Evolutionary conservation across 208 protist genomes (phyloP), one percentile per base, ranked within the genome.

Genomic region (Porcisia hertigi): DNA sequence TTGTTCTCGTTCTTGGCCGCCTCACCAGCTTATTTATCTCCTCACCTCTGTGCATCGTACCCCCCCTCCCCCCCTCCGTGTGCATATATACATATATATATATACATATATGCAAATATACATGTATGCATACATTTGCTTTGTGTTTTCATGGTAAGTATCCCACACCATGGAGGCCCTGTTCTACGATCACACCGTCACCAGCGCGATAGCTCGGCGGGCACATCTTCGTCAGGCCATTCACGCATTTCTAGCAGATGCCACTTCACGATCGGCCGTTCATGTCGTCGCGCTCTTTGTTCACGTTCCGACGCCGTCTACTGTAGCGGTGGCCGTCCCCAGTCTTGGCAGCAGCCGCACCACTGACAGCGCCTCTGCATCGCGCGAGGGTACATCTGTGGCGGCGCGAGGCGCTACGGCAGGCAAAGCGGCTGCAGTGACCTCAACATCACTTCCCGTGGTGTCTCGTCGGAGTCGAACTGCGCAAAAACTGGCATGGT

Each of bases 251-350:
- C 47, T 88, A 20, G 47, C 66, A 2, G 76, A 82, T 47, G 9
- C 84, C 11, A 12, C 59, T 25, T 81, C 81, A 9, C 55, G 69
- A 9, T 39, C 71, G 20, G 75, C 77, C 2, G 45, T 88, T n/a
- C 80, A 78, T 0, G 30, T 76, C 20, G 66, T 88, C 47, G 80
- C 47, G 4, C 76, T 88, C 49, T 75, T 86, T 23, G 84, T 88
- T 12, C 60, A 55, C 62, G 67, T 88, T 16, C 84, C 84, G 1
- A 73, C 63, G 0, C 79, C 82, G 1, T 82, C 80, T 20, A 74
- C 63, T 3, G 36, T 86, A 3, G 36, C 65, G 34, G 66, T 20
- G 53, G 9, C 57, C 23, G 5, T 41, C 18, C 47, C 36, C 11
- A 52, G 45, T n/a, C 43, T 5, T 20, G 39, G 66, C 47, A 47